Conservation (phyloP, 169 alveolate genomes). For the Cryptosporidium ubiquitum region DNA sequence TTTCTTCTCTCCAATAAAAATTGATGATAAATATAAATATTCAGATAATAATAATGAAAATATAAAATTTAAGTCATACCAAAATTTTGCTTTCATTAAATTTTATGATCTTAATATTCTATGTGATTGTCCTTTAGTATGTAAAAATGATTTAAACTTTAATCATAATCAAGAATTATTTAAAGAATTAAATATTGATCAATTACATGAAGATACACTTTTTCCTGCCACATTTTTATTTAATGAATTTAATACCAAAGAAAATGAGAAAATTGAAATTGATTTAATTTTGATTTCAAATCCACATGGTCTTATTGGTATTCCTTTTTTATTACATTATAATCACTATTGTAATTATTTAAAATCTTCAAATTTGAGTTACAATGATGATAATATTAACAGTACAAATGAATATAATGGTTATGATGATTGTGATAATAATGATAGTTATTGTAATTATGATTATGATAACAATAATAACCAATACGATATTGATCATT, state of each 20-base stretch:
- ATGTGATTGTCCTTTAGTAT: slow-evolving; percentile 64
- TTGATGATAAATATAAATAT: not conserved
- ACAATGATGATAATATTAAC: not conserved
- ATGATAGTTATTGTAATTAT: not conserved
- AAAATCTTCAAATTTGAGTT: not conserved
- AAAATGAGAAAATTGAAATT: slow-evolving; percentile 40
- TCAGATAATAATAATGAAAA: not conserved
- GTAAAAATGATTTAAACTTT: slow-evolving; percentile 28
- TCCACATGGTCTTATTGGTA: slow-evolving; percentile 59
- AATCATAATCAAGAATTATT: slow-evolving; percentile 11
- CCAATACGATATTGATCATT: not conserved
- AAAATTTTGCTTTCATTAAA: slow-evolving; percentile 23
- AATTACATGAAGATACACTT: slow-evolving; percentile 37
- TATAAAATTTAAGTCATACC: slow-evolving; percentile 19
- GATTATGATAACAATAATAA: not conserved
- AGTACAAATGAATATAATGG: not conserved
- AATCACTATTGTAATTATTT: slow-evolving; percentile 10
- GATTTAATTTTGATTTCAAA: slow-evolving; percentile 47
- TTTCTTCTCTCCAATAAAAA: slow-evolving; percentile 36
- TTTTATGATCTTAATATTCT: slow-evolving; percentile 65
- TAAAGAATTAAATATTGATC: slow-evolving; percentile 26
- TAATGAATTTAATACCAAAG: not conserved
- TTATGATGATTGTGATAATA: not conserved
- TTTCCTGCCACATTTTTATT: slow-evolving; percentile 55
- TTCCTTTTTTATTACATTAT: slow-evolving; percentile 46